Conservation (phyloP, 148 eudicot species). For the Arbutus unedo region DNA sequence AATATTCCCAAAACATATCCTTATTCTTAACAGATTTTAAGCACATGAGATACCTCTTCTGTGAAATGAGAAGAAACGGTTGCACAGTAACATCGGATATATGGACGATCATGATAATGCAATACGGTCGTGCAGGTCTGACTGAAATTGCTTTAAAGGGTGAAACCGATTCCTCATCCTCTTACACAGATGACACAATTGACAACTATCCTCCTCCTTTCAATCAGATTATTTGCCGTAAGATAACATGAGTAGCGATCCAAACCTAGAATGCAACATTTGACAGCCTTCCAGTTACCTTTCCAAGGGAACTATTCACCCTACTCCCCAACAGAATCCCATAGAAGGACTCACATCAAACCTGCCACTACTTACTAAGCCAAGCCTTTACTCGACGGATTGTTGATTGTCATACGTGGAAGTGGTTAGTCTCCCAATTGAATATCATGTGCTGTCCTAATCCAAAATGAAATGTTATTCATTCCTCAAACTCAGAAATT, state of each 20-base stretch:
- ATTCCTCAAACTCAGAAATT: constrained; percentile 15
- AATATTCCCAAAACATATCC: too few species aligned
- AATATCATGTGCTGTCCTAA: not conserved
- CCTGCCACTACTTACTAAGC: not conserved
- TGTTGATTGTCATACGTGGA: not conserved
- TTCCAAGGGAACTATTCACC: not conserved
- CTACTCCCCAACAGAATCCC: not conserved
- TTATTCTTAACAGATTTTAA: too few species aligned
- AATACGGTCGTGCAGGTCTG: constrained; percentile 69
- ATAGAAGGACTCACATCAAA: not conserved
- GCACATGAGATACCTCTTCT: constrained; percentile 63
- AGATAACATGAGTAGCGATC: not conserved
- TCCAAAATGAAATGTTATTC: not conserved
- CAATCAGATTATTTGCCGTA: not conserved
- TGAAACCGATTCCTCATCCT: not conserved
- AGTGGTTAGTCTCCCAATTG: not conserved
- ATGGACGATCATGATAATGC: constrained; percentile 82
- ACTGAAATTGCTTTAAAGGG: constrained; percentile 57
- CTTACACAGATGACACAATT: not conserved
- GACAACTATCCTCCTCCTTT: not conserved
- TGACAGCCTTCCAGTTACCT: not conserved
- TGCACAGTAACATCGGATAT: constrained; percentile 62
- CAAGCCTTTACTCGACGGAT: not conserved
- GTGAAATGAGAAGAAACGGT: constrained; percentile 76
- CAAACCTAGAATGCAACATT: not conserved